Percentiles rank a stretch among this genome's conserved stretches.
Conservation (phyloP, 371 early-diverging fungal species). For the Zychaea mexicana region DNA sequence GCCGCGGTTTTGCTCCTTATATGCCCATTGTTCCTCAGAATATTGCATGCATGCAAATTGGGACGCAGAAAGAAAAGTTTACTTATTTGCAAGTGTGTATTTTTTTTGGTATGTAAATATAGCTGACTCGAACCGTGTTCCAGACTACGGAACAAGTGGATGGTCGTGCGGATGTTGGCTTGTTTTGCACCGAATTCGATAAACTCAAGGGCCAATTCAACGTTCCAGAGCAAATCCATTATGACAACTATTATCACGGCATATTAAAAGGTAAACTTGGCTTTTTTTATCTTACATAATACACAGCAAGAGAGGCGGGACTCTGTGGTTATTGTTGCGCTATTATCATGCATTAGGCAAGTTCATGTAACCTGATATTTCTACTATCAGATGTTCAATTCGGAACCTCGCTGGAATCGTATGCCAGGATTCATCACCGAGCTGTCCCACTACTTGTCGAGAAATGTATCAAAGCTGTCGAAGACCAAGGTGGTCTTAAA, state of each 20-base stretch:
- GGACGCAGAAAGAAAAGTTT: too few relatives aligned
- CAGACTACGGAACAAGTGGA: background rate
- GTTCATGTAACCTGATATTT: too few relatives aligned
- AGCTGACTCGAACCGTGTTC: background rate
- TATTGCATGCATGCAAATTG: too few relatives aligned
- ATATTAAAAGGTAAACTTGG: conserved; percentile 30
- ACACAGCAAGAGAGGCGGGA: too few relatives aligned
- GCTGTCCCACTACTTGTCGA: conserved; percentile 56
- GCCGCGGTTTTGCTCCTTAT: too few relatives aligned
- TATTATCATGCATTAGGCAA: too few relatives aligned
- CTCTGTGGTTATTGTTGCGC: too few relatives aligned
- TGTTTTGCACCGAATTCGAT: background rate
- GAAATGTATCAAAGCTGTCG: conserved; percentile 62
- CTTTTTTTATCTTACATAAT: background rate
- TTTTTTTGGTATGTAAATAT: background rate
- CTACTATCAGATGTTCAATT: conserved; percentile 58
- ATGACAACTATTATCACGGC: conserved; percentile 51
- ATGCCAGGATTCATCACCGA: conserved; percentile 42
- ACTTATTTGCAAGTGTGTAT: background rate
- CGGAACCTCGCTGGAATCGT: conserved; percentile 51
- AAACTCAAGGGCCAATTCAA: background rate
- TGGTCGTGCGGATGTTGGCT: background rate
- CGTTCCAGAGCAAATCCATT: conserved; percentile 46
- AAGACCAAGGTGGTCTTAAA: conserved; percentile 60
- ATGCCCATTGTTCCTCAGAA: too few relatives aligned